Evolutionary conservation across 306 rosid genomes (phyloP).

Genomic region (Chamaecrista fasciculata): DNA sequence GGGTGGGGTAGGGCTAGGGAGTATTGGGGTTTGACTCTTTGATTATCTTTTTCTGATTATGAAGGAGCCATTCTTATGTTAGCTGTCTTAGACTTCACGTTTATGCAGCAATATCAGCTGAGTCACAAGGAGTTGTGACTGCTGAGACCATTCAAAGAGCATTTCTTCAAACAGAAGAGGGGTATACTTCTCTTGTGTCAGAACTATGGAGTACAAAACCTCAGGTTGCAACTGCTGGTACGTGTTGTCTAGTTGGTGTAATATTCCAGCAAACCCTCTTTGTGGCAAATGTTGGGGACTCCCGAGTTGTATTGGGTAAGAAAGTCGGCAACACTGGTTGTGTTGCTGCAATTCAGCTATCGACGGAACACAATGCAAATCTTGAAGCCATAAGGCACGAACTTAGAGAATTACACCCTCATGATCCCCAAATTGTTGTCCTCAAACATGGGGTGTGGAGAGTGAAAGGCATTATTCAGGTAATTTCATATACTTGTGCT

Average conservation of each 20-base stretch:
- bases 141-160: slow-evolving; percentile 60
- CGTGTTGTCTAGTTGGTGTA: slow-evolving; percentile 87
- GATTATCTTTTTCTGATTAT: slow-evolving; percentile 15
- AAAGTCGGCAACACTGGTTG: slow-evolving; percentile 82
- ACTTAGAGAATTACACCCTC: slow-evolving; percentile 64
- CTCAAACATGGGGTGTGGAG: slow-evolving; percentile 91
- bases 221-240: slow-evolving; percentile 70
- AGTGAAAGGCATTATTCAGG: slow-evolving; percentile 97
- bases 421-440: slow-evolving; percentile 81
- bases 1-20: not conserved
- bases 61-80: slow-evolving; percentile 41
- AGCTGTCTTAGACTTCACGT: slow-evolving; percentile 45
- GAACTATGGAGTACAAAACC: slow-evolving; percentile 63
- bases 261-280: slow-evolving; percentile 73
- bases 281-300: slow-evolving; percentile 83
- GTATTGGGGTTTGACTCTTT: not conserved
- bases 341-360: slow-evolving; percentile 76
- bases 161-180: slow-evolving; percentile 67
- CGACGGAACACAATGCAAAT: slow-evolving; percentile 86
- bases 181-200: slow-evolving; percentile 65
- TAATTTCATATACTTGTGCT: slow-evolving; percentile 23
- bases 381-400: slow-evolving; percentile 69
- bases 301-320: slow-evolving; percentile 85
- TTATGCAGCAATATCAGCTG: slow-evolving; percentile 61
- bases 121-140: slow-evolving; percentile 60